Evolutionary conservation across 2,329 filamentous ascomycete species (phyloP).

Genomic region (Aspergillus sp.): DNA sequence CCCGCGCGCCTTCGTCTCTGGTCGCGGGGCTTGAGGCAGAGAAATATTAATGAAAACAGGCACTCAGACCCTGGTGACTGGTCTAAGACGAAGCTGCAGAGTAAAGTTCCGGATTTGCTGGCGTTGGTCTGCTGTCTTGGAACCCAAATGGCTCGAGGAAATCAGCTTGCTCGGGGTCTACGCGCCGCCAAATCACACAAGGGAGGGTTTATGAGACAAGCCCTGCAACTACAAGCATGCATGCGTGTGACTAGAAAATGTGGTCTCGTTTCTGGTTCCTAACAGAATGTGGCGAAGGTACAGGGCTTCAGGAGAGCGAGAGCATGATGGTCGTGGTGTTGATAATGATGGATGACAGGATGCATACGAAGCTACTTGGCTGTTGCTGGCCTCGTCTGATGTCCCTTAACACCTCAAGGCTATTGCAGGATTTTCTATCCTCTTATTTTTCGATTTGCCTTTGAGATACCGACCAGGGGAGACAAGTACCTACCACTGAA

Average conservation of each 20-base stretch:
- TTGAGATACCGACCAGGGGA: background rate
- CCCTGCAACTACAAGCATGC: background rate
- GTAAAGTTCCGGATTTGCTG: slow-evolving; percentile 5
- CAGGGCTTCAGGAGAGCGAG: background rate
- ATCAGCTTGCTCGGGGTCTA: background rate
- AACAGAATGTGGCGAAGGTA: slow-evolving; percentile 3
- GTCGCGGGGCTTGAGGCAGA: background rate
- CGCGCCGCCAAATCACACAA: background rate
- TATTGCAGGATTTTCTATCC: background rate
- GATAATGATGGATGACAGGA: background rate
- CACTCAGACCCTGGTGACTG: background rate
- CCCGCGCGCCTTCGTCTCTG: background rate
- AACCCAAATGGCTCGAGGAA: background rate
- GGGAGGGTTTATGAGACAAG: background rate
- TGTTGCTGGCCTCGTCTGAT: background rate
- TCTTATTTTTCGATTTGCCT: background rate
- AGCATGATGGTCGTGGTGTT: background rate
- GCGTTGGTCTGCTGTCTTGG: background rate
- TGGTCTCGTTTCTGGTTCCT: slow-evolving; percentile 1
- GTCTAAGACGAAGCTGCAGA: background rate
- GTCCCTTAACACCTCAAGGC: background rate
- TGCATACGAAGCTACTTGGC: background rate
- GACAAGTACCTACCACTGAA: background rate
- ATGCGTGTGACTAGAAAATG: slow-evolving; percentile 11
- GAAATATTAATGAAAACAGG: background rate